Base-by-base conservation (phyloP, 2,329 filamentous ascomycete species). In the Arachnopeziza araneosa region DNA sequence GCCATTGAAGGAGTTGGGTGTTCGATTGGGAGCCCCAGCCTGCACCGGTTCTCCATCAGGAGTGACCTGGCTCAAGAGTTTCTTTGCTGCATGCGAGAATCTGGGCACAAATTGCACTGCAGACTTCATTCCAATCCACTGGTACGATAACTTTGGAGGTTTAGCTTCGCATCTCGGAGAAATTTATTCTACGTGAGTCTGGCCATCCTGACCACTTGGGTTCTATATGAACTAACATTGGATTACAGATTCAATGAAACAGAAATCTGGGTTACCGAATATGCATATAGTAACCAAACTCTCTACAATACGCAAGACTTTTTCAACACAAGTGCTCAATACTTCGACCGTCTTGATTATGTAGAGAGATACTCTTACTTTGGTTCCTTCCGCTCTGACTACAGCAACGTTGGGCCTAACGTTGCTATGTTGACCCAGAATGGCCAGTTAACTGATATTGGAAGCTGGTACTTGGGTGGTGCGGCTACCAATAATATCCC, bases 401-500 rank as follows among this genome's bases (percentile, higher is more conserved):
- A 82, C n/a, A 89, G 86, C 63, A 93, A 92, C 65, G 85, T 92
- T 9, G 90, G 90, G 0, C 79, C 85, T 6, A 90, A 91, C 61
- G 84, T 81, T 1, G 83, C 85, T 0, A 88, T 95, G 78, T 78
- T 93, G 54, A 87, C 84, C 68, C 77, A 82, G 50, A 78, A 83
- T 19, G 90, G 90, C 50, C 70, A 83, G 62, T 75, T 95, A 63
- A 93, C 90, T 1, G 84, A 91, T 66, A 88, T 93, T 64, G 90
- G 90, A 0, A 80, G 82, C 1, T 89, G 87, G 86, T 95, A 93
- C 72, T 73, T 95, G n/a, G 85, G 90, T 1, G 73, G 77, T 8
- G 67, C 66, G 14, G 77, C 76, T 0, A 82, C 79, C 1, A 80
- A 79, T 21, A 68, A 68, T 57, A 63, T 67, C 2, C 68, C 67